Base-by-base conservation (phyloP, 768 basidiomycete species). In the Leccinum pellstonianum region DNA sequence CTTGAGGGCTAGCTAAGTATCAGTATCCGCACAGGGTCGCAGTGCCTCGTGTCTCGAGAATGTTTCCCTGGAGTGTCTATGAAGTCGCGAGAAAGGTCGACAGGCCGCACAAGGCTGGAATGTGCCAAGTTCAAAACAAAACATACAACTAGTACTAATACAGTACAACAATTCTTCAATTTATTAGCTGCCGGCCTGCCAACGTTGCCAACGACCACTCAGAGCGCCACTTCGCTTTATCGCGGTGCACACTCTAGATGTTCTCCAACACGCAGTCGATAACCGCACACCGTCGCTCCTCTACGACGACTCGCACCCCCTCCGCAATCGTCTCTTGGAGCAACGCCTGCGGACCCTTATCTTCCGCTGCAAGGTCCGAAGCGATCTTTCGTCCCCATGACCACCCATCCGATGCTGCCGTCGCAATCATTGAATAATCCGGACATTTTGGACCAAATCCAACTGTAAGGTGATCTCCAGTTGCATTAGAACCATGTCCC, bases 321-420 rank as follows among this genome's bases (percentile, higher is more conserved):
- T 87, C 83, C 23, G 64, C 58, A 56, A 75, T 80, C 60, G 65
- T 74, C 60, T 55, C 67, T 54, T 64, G 75, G 12, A 83, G 63
- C 7, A 66, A 65, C 5, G 59, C 67, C 33, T 62, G 33, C 21
- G 51, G 57, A 9, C 54, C 73, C 57, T 67, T 69, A 69, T 57
- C 67, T 69, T 62, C 43, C 64, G 66, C 47, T 57, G 56, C 56
- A 27, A 58, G 65, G 25, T 66, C 63, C 17, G 65, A 69, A 10
- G 75, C 76, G 12, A 80, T 67, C 4, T 77, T 77, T 53, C 72
- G 73, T 0, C 79, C 79, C 79, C 83, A 86, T 0, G 79, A 85
- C 87, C 88, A 90, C 1, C 87, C 87, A 3, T 80, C 81, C 6
- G 86, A 85, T 0, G 88, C 87, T 0, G 87, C 87, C 2, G 81